A percentile compares a stretch with the other conserved stretches of the same genome.
Evolutionary conservation across 2,329 filamentous ascomycete genomes (phyloP).

Genomic region (Gnomoniopsis sp.): DNA sequence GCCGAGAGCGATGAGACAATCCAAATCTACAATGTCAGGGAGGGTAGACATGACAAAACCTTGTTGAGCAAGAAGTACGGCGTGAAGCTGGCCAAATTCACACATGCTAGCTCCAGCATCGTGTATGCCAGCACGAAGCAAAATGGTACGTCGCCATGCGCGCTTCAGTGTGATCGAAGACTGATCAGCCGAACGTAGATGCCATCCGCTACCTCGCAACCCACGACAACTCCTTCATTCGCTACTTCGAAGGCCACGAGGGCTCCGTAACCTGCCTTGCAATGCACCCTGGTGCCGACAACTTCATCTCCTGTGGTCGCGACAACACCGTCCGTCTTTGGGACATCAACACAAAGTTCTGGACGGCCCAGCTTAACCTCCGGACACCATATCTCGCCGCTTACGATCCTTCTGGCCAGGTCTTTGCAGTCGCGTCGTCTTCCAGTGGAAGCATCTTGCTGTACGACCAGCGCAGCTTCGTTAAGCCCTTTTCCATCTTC

Average conservation of each 20-base stretch:
- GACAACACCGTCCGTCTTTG: conserved; percentile 92
- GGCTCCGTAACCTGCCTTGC: conserved; percentile 78
- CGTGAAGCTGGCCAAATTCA: conserved; percentile 89
- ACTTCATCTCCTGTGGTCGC: conserved; percentile 86
- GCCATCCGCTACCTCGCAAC: conserved; percentile 83
- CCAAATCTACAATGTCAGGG: conserved; percentile 90
- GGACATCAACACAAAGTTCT: conserved; percentile 78
- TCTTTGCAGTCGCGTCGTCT: conserved; percentile 87
- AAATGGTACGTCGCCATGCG: conserved; percentile 59
- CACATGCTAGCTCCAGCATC: conserved; percentile 85
- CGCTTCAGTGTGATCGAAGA: too few relatives aligned
- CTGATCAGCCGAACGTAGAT: conserved; percentile 42
- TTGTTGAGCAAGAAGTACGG: conserved; percentile 96
- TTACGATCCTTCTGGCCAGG: conserved; percentile 87
- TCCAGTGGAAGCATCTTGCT: conserved; percentile 76
- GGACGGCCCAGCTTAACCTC: conserved; percentile 76
- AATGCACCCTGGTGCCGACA: conserved; percentile 81
- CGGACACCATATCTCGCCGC: conserved; percentile 78
- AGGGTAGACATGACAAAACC: conserved; percentile 84
- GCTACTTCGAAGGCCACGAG: conserved; percentile 92
- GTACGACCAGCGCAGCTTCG: conserved; percentile 91
- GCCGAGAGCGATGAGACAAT: conserved; percentile 93
- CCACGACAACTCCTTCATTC: conserved; percentile 94
- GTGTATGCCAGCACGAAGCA: conserved; percentile 95
- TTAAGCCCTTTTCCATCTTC: conserved; percentile 87